Evolutionary conservation across 202 grass and related monocot species (phyloP), one percentile per base, ranked within the genome.

Genomic region (Bolboschoenoplectus hybrid): DNA sequence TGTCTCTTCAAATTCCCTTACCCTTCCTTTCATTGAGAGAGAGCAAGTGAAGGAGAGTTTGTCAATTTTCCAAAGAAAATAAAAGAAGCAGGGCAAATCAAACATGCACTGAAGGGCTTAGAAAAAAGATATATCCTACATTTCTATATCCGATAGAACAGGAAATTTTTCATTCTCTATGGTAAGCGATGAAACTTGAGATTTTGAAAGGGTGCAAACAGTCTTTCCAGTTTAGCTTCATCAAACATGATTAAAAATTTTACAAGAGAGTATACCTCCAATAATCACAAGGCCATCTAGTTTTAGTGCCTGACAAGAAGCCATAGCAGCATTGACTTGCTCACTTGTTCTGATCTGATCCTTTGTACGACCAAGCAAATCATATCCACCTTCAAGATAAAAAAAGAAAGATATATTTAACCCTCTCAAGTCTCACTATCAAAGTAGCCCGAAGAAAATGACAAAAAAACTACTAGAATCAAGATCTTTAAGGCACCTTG

Each of bases 321-420:
- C 84, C 91, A 91, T 94, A 49, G 96, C 90, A 71, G 93, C 93
- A 55, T 98, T 96, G 47, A 98, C 96, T 67, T 98, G 96, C 89
- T 98, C 96, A 5, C 82, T 94, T 81, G 96, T 94, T 87, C 96
- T 96, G 81, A 98, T 94, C 85, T 98, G 96, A 96, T 98, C 96
- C 87, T 92, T 92, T 67, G 96, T 98, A 66, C 96, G 88, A 38
- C 96, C 96, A 90, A 98, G 96, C 88, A 98, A 90, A 86, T 98
- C 96, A 91, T 98, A 98, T 72, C 96, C 96, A 88, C 96, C 89
- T 90, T 63, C 34, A 63, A 40, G 44, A 65, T 44, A 70, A 36
- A 74, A 81, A 50, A 43, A 80, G 20, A 50, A 34, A 60, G 1
- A 69, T 41, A 71, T 17, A 45, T 71, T 46, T 26, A 73, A 73